Evolutionary conservation across 2,329 filamentous ascomycete species (phyloP), one percentile per base, ranked within the genome.

Genomic region (Alternaria conjuncta): DNA sequence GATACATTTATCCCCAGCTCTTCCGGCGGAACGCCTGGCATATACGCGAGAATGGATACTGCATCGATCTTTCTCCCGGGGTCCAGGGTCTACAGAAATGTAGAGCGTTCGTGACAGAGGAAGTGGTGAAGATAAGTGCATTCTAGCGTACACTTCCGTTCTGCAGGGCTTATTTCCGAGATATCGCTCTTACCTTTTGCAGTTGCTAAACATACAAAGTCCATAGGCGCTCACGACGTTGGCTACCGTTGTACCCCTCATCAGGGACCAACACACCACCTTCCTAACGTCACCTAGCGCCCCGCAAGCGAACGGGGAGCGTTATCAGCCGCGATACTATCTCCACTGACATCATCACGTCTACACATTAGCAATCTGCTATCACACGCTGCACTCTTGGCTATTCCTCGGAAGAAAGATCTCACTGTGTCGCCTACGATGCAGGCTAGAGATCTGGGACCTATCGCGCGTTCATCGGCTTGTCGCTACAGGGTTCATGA

Each of bases 211-310:
- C 49, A 36, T 41, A 36, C 20, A 46, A 46, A 23, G 20, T 46
- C 12, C 20, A 20, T 23, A 32, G 28, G 21, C 30, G 28, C 49
- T 32, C 12, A 12, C 21, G 36, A 53, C 26, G 36, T 53, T 57
- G 36, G 18, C 25, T 47, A 41, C 36, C 36, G n/a, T 41, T 18
- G 36, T 41, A 41, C 46, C 60, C 46, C 60, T 51, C 60, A n/a
- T 36, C 21, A 43, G 46, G n/a, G 41, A 53, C 41, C 55, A 18
- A 30, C 41, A 26, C 55, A 58, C 41, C 47, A 62, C 60, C 60
- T 62, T 62, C 60, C 60, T 62, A 62, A 62, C 60, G 13, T 28
- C 47, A 57, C 26, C 49, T 62, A 62, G 60, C 55, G 60, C 55
- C 21, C 18, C 23, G 28, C 60, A 58, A 45, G 21, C 47, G 10